Evolutionary conservation across 768 basidiomycete genomes (phyloP).

Genomic region (Macrocybe gigantea): DNA sequence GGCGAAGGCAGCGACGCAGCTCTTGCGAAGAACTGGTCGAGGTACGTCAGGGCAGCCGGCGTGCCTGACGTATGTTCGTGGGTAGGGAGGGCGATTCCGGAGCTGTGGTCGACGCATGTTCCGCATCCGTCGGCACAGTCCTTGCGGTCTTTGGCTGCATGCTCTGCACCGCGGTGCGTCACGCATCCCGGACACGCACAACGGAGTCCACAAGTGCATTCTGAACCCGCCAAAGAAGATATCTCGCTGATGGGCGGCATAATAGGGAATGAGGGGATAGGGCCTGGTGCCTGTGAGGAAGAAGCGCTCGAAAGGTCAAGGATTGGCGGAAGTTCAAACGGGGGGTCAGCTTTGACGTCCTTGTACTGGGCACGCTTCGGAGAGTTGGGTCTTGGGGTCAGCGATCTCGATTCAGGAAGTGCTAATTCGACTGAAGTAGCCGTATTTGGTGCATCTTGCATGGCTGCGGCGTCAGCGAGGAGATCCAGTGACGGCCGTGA

Average conservation of each 20-base stretch:
- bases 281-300: constrained; percentile 11
- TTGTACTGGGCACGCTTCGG: constrained; percentile 27
- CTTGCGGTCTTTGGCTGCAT: constrained; percentile 39
- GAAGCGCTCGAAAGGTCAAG: constrained; percentile 21
- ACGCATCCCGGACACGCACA: constrained; percentile 73
- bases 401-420: too few species aligned
- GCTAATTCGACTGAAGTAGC: constrained; percentile 1
- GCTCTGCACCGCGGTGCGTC: constrained; percentile 54
- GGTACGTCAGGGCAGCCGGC: constrained; percentile 22
- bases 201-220: constrained; percentile 64
- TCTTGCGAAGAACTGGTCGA: constrained; percentile 62
- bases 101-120: constrained; percentile 52
- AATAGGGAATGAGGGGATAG: constrained; percentile 41
- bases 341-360: constrained; percentile 14
- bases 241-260: constrained; percentile 61
- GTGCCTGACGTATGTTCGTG: too few species aligned
- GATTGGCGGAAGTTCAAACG: constrained; percentile 46
- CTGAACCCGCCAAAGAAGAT: constrained; percentile 56
- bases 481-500: constrained; percentile 17
- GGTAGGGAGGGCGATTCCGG: constrained; percentile 38
- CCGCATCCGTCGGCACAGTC: constrained; percentile 52
- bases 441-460: constrained; percentile 14
- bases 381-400: constrained; percentile 3
- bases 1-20: constrained; percentile 67
- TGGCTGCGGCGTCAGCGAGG: constrained; percentile 33